Base-by-base conservation (phyloP, 257 asterid species). In the Euphrasia confusa region DNA sequence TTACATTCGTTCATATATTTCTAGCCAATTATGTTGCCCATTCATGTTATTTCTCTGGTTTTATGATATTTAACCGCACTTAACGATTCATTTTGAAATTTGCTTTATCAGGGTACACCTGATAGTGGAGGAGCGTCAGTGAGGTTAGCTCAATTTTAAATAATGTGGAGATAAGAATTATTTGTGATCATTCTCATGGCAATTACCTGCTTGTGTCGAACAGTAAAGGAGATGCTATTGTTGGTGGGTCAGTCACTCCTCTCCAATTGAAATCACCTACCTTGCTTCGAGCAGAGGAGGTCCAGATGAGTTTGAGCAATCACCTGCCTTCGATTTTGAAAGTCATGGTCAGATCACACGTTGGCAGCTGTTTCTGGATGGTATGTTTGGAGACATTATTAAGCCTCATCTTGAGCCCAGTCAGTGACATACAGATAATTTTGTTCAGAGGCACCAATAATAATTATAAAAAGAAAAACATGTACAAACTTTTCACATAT, bases 351-450 rank as follows among this genome's bases (percentile, higher is more conserved):
- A 77, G 97, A 81, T 92, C 99, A 48, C 96, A 92, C 66, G 97
- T 88, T 21, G 94, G 75, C 64, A 83, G 98, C 74, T 91, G 98
- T 80, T 91, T 88, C 81, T 86, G 98, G 97, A 91, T 91, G 98
- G 98, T 91, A 82, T 57, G 59, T 74, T 48, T 67, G 49, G 63
- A 47, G 55, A 58, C 68, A 55, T 42, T 57, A 15, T 73, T 52
- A 27, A 44, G 55, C 30, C 48, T 60, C 33, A 35, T 65, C 55
- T 66, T 26, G 28, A 54, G 6, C 42, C 40, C 10, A 37, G 3
- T 35, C 42, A 37, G 42, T 37, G 42, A 37, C 11, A 11, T 7
- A 37, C 42, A 37, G 10, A 37, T 10, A 37, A 37, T 37, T 37
- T 9, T 37, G 11, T 37, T 37, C 42, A 9, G 42, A 37, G 40